These are phyloP conservation scores for Hanseniaspora jakobsenii DNA, from an alignment of 805 yeast species.

Conservation along the genomic window DNA sequence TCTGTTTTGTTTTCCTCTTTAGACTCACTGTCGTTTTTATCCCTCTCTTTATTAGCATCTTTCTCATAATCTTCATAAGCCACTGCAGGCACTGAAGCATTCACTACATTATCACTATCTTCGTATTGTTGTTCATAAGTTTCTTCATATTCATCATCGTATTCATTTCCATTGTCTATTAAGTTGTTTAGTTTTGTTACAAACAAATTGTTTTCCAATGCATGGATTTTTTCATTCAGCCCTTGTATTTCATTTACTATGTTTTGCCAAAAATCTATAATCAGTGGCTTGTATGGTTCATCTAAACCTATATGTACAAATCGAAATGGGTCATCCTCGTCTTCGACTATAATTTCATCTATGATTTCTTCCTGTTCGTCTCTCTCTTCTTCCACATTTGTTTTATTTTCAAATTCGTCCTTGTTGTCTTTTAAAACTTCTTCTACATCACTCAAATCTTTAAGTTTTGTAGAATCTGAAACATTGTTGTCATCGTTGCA, in stretches of 20 bases:
- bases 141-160: background rate
- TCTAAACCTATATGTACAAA: conserved; percentile 88
- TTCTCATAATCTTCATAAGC: background rate
- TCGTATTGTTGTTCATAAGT: background rate
- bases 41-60: background rate
- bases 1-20: background rate
- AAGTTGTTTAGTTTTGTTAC: conserved; percentile 3
- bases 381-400: conserved; percentile 17
- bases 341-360: conserved; percentile 25
- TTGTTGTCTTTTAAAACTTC: background rate
- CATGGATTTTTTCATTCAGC: conserved; percentile 36
- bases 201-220: conserved; percentile 8
- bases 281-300: conserved; percentile 70
- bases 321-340: conserved; percentile 47
- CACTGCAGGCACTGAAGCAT: background rate
- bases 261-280: conserved; percentile 97
- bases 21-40: background rate
- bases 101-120: background rate
- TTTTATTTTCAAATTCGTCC: background rate
- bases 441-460: too few species aligned
- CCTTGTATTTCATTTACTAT: conserved; percentile 64
- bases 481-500: too few species aligned
- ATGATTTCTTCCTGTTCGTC: conserved; percentile 22
- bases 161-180: background rate
- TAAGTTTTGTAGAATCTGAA: too few species aligned